Conservation (phyloP, 805 yeast genomes). For the Ogataea pini region DNA sequence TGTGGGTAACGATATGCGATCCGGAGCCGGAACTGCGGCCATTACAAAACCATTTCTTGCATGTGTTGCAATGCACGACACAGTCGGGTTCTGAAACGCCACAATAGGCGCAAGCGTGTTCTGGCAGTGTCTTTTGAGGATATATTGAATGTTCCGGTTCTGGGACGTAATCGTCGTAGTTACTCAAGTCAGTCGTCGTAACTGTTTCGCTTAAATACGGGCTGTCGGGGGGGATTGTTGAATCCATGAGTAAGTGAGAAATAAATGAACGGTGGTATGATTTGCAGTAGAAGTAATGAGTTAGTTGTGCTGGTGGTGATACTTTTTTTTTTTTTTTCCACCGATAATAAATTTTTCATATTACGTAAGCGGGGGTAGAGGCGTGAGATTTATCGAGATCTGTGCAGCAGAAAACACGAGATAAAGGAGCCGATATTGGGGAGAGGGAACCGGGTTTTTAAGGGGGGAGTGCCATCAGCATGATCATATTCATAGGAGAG, state of each 20-base stretch:
- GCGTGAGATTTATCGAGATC: no score
- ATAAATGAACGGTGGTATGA: no score
- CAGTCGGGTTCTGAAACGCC: slow-evolving; percentile 64
- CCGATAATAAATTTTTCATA: neutral
- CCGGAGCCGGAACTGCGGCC: slow-evolving; percentile 53
- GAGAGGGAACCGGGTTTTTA: no score
- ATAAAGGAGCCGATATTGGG: no score
- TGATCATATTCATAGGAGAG: no score
- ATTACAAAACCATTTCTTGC: slow-evolving; percentile 91
- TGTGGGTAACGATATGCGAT: slow-evolving; percentile 84
- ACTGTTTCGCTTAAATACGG: neutral
- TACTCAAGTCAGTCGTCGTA: neutral
- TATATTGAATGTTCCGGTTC: neutral
- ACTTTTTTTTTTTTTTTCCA: neutral
- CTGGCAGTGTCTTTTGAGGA: neutral
- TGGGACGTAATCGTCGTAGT: neutral
- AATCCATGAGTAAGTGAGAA: neutral
- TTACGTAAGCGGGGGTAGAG: neutral
- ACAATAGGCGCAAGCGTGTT: slow-evolving; percentile 62
- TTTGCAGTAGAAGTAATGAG: no score
- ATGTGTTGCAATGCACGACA: slow-evolving; percentile 73
- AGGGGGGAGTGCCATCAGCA: no score
- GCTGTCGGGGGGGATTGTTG: neutral
- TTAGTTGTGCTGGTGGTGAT: neutral
- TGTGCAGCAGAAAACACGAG: no score